Evolutionary conservation across 2,329 filamentous ascomycete genomes (phyloP).

Genomic region (Colletotrichum incanum): DNA sequence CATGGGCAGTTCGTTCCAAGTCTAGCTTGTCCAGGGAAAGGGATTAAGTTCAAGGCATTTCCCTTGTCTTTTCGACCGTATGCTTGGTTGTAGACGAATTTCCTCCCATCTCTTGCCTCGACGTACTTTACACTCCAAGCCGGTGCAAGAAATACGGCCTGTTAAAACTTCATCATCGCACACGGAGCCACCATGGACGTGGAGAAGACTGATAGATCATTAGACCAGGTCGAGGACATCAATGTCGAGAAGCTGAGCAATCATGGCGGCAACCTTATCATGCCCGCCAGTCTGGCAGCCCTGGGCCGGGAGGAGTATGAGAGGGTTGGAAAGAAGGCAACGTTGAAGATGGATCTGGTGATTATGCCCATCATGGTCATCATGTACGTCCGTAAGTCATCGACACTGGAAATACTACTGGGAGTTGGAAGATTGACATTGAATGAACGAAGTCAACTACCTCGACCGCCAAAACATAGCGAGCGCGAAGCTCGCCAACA

Average conservation of each 20-base stretch:
- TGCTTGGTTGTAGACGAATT: background rate
- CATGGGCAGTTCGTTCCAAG: slow-evolving; percentile 4
- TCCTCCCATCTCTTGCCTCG: background rate
- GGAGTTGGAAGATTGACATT: background rate
- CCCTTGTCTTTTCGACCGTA: background rate
- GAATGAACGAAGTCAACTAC: slow-evolving; percentile 44
- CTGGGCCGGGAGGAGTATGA: slow-evolving; percentile 43
- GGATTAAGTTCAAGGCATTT: slow-evolving; percentile 2
- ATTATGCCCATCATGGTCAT: slow-evolving; percentile 47
- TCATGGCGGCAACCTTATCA: slow-evolving; percentile 25
- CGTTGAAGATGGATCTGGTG: slow-evolving; percentile 46
- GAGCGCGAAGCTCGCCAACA: slow-evolving; percentile 52
- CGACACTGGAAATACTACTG: accelerated
- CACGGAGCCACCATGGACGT: slow-evolving; percentile 7
- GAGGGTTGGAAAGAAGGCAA: slow-evolving; percentile 41
- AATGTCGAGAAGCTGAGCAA: slow-evolving; percentile 17
- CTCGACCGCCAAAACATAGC: slow-evolving; percentile 52
- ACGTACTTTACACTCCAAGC: background rate
- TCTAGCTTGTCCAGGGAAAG: background rate
- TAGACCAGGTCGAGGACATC: slow-evolving; percentile 30
- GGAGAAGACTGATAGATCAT: slow-evolving; percentile 23
- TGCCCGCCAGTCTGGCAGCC: slow-evolving; percentile 45
- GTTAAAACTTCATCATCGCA: background rate
- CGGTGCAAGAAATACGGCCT: too few species aligned
- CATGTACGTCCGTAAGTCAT: slow-evolving; percentile 47